Evolutionary conservation across 208 protist species (phyloP), one percentile per base, ranked within the genome.

Genomic region (Trypanosoma mega): DNA sequence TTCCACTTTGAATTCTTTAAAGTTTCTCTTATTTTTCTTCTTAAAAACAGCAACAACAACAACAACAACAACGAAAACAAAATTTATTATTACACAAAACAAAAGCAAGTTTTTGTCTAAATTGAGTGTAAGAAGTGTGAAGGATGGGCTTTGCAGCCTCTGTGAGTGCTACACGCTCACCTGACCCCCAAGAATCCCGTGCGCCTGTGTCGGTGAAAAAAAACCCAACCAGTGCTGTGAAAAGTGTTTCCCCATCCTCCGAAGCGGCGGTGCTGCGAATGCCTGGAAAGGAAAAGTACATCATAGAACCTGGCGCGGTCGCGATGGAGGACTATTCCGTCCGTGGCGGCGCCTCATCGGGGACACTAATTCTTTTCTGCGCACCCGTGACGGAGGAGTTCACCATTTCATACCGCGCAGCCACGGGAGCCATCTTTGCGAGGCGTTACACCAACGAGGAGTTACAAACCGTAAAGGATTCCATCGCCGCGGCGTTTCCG

Each of bases 261-360:
- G 2, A 27, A 4, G 31, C 39, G 54, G 21, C 54, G 2, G 30
- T 4, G 29, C 18, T 50, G 24, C 54, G 49, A 18, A 63, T 88
- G 18, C 72, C 87, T 9, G 89, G 83, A 0, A 92, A 90, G 58
- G 72, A 83, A 30, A 95, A 93, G 70, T 92, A 93, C 71, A 78
- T 93, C 43, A 89, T 79, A 48, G 74, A 89, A 34, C 81, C 77
- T 48, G 85, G 85, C 3, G 83, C 82, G 1, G 61, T 95, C n/a
- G 82, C 67, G 20, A 92, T 92, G 85, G 72, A 80, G 20, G 72
- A 92, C 68, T 20, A 9, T 27, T 29, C 31, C 11, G 24, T 24
- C 7, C 34, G 31, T 12, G 29, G 51, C n/a, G 20, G 8, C 12
- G 44, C 46, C 1, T 45, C 60, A 21, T 7, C 49, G 23, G 84